Evolutionary conservation across 371 early-diverging fungal genomes (phyloP), one percentile per base, ranked within the genome.

Genomic region (Umbelopsis sp.): DNA sequence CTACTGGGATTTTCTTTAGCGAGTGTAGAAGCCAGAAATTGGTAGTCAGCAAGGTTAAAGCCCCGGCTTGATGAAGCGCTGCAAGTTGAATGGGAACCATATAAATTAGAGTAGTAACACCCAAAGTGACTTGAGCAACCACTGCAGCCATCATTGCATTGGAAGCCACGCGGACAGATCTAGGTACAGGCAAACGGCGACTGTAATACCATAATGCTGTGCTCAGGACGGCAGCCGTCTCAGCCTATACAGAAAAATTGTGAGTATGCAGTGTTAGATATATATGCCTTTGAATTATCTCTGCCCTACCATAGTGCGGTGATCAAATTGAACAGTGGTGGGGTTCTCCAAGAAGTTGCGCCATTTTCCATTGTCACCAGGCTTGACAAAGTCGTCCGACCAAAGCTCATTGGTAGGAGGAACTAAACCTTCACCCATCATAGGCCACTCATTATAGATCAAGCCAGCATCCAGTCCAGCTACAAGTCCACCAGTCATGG

Each of bases 381-480:
- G 73, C 45, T 87, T 85, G n/a, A 87, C 77, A 70, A 81, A 93
- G 32, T 76, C 67, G 45, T 78, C 70, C 38, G 86, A 87, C 90
- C 93, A 93, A 14, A 93, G 80, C 65, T 94, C 94, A 0, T 75
- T 65, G 35, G 74, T 79, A 14, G 93, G 92, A 25, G 94, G 95
- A 32, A 91, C 72, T 50, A 92, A 67, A 12, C 91, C 83, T 29
- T 87, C 81, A 44, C 97, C 97, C 98, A 97, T 97, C 57, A 78
- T 78, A 2, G 99, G 99, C 79, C 94, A 98, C 76, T 94, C 94
- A 76, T 97, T 97, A 82, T 97, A 97, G 63, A 97, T 88, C 63
- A 98, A 80, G 25, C 99, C 99, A 37, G 99, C 99, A 72, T 98
- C 99, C 38, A 98, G 78, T 45, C 99, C 99, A 44, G 99, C 99